Evolutionary conservation across 2,329 filamentous ascomycete species (phyloP).

Genomic region (Pestalotiopsis sp.): DNA sequence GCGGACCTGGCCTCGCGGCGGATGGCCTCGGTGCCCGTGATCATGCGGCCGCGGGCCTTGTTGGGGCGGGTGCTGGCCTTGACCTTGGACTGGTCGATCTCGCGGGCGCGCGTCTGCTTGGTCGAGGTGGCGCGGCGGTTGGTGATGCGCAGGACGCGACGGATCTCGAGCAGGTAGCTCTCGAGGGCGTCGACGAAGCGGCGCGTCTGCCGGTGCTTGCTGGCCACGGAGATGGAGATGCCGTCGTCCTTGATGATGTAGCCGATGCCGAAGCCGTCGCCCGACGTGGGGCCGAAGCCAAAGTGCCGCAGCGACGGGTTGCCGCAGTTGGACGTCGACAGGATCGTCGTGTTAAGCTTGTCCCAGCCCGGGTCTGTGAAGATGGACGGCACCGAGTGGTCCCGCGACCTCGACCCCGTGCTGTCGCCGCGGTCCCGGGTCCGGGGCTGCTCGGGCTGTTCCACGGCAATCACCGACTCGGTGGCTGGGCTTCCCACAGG

Average conservation of each 20-base stretch:
- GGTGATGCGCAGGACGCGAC: constrained; percentile 78
- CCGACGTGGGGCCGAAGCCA: constrained; percentile 92
- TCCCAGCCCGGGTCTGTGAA: constrained; percentile 94
- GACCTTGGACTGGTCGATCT: constrained; percentile 47
- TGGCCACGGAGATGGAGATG: constrained; percentile 88
- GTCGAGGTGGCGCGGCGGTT: constrained; percentile 44
- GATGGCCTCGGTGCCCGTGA: constrained; percentile 59
- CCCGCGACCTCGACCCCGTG: constrained; percentile 49
- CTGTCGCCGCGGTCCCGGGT: constrained; percentile 57
- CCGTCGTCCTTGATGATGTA: constrained; percentile 98
- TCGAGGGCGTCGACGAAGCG: constrained; percentile 90
- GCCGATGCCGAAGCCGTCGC: constrained; percentile 93
- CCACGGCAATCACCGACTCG: constrained; percentile 52
- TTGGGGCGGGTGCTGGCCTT: constrained; percentile 47
- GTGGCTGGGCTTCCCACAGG: constrained; percentile 56
- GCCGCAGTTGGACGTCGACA: constrained; percentile 98
- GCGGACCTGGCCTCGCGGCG: constrained; percentile 40
- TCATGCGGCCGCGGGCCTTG: constrained; percentile 75
- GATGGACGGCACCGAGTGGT: constrained; percentile 68
- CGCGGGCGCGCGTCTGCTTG: constrained; percentile 55
- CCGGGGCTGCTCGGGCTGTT: constrained; percentile 27
- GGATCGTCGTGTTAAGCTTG: constrained; percentile 89
- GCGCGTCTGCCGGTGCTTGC: constrained; percentile 91
- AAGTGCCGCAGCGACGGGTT: constrained; percentile 95
- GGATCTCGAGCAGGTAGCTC: constrained; percentile 86